Percentiles rank a stretch among this genome's conserved stretches.
phyloP scores from a whole-genome alignment of 768 basidiomycete species.

The Russula emetica region DNA sequence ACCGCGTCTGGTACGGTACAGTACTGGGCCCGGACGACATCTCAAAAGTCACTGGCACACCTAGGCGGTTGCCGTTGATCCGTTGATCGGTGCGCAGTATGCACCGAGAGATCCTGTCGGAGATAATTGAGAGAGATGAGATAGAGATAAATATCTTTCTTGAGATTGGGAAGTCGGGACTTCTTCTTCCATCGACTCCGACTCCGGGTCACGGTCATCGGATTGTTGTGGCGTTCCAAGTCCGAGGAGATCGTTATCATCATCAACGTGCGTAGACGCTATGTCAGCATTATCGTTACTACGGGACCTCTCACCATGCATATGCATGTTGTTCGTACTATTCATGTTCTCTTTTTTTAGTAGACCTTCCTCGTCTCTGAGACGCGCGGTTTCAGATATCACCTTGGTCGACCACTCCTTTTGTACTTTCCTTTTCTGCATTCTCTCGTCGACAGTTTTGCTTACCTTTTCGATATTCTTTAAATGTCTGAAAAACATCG shows the following conservation, averaged over 20 bases:
- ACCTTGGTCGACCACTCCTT: slow-evolving; percentile 6
- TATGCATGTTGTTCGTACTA: background rate
- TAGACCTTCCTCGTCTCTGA: background rate
- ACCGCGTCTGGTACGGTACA: background rate
- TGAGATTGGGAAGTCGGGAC: slow-evolving; percentile 16
- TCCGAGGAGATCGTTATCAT: background rate
- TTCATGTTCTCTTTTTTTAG: background rate
- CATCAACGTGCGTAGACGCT: background rate
- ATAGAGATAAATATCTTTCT: slow-evolving; percentile 9
- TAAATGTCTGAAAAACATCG: background rate
- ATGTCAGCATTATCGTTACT: background rate
- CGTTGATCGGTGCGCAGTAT: background rate
- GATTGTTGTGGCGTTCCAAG: background rate
- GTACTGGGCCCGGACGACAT: background rate
- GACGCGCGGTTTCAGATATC: slow-evolving; percentile 7
- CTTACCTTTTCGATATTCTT: slow-evolving; percentile 9
- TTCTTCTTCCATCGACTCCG: background rate
- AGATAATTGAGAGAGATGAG: background rate
- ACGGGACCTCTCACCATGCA: background rate
- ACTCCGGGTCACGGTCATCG: background rate
- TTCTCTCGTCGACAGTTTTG: slow-evolving; percentile 12
- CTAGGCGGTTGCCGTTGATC: background rate
- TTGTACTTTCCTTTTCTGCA: background rate
- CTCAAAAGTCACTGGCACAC: background rate
- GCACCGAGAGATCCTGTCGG: background rate